A percentile compares a stretch with the other conserved stretches of the same genome.
Evolutionary conservation across 495 filamentous ascomycete species (phyloP).

Genomic region (Talaromyces thailandensis): DNA sequence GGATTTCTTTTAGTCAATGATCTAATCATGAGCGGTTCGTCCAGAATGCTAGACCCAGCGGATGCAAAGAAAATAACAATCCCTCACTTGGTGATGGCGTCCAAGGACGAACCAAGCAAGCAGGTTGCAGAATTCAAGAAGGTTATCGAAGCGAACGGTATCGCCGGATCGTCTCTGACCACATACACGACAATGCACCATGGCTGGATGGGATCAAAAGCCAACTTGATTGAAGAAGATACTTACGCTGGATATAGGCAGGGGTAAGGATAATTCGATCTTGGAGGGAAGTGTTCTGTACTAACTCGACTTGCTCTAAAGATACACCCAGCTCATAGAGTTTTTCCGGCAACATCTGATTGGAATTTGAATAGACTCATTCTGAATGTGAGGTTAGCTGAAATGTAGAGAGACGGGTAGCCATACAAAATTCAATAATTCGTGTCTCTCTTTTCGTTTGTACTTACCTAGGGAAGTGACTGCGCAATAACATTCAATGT

Average conservation of each 20-base stretch:
- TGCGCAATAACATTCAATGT: too few species aligned
- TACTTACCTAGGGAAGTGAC: too few species aligned
- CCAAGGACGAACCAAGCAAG: background rate
- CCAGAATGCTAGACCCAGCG: background rate
- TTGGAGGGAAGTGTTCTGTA: background rate
- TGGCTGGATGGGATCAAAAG: background rate
- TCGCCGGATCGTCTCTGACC: background rate
- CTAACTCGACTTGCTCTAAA: background rate
- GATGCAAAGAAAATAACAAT: background rate
- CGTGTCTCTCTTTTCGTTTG: too few species aligned
- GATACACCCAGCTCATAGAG: background rate
- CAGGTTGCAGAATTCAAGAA: background rate
- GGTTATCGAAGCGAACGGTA: background rate
- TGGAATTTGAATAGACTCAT: background rate
- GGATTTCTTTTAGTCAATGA: background rate
- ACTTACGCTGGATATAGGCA: background rate
- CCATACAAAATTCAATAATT: too few species aligned
- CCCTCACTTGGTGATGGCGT: background rate
- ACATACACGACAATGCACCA: background rate
- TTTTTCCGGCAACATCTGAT: background rate
- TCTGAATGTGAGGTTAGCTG: background rate
- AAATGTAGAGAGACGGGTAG: too few species aligned
- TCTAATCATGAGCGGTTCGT: background rate
- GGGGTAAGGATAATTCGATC: background rate
- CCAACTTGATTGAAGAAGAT: background rate